Percentiles rank a stretch among this genome's conserved stretches.
These are phyloP conservation scores for Vitis hybrid DNA, from an alignment of 177 flowering plant species.

Conservation along the genomic window DNA sequence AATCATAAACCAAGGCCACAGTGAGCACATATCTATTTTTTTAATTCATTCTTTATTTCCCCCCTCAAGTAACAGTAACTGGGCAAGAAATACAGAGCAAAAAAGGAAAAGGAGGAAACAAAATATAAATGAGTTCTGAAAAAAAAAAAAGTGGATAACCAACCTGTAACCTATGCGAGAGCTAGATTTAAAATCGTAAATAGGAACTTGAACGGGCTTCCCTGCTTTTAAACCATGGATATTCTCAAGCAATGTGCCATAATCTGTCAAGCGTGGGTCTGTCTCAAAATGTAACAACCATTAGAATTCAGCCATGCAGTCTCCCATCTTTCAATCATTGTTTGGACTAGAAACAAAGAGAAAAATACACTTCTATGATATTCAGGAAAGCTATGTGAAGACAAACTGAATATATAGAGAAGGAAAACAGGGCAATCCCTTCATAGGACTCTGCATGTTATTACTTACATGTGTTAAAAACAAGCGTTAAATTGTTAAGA, in stretches of 20 bases:
- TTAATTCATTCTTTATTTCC: not conserved
- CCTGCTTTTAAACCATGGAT: constrained; percentile 79
- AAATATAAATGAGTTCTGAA: not conserved
- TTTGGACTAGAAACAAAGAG: not conserved
- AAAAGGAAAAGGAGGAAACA: no score
- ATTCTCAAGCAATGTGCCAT: constrained; percentile 85
- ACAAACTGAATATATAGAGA: not conserved
- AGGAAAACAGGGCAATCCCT: no score
- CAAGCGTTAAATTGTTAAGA: no score
- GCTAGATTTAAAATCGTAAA: constrained; percentile 94
- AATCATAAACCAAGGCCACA: not conserved
- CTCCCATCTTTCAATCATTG: constrained; percentile 1
- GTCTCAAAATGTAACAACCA: constrained; percentile 32
- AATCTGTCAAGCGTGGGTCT: constrained; percentile 97
- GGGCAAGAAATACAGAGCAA: no score
- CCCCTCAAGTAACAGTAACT: no score
- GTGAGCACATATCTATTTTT: not conserved
- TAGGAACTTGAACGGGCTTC: constrained; percentile 78
- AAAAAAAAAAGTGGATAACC: not conserved
- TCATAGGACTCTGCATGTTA: no score
- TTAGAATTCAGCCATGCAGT: constrained; percentile 15
- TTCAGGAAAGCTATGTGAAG: not conserved
- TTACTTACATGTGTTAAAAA: no score
- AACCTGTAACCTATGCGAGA: constrained; percentile 90
- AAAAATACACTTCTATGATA: not conserved